Base-by-base conservation (phyloP, 768 basidiomycete species). In the Lactarius hatsudake region DNA sequence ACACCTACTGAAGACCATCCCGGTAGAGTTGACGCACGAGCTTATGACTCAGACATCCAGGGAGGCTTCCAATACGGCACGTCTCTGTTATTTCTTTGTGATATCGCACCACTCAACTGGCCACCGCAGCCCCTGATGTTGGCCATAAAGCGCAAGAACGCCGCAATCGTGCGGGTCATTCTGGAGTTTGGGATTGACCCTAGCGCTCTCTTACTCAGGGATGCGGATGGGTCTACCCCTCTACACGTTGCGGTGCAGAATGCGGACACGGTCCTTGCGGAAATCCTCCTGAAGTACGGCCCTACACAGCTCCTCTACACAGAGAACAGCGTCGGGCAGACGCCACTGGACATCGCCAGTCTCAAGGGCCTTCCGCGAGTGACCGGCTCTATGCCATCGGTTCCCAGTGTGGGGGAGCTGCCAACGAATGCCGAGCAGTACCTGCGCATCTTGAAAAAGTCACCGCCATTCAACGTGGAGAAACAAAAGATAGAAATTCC, bases 161-260 rank as follows among this genome's bases (percentile, higher is more conserved):
- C 75, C 9, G 61, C 70, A 0, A 62, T 78, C 5, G 78, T 81
- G 55, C 62, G 57, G 23, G 71, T 76, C 42, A 67, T 78, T 36
- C 72, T 86, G 40, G 69, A 84, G 17, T 74, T 77, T 4, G 80
- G 79, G 56, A 76, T 78, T 8, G 76, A 74, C 51, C 65, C 78
- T 0, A 71, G 77, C 17, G 51, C 65, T 5, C 75, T 81, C 32
- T 70, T 81, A 5, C 71, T 78, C 9, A 81, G 78, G 38, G 81
- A 87, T 70, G 76, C 77, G 34, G 77, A 80, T 55, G 87, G 85
- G 0, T 81, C 78, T n/a, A 84, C 79, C 0, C 81, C 84, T 2
- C 75, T 88, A 2, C 86, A 87, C 69, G 65, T 77, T 32, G 84
- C 86, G 0, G 78, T 81, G 28, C 76, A 76, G 9, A 34, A 63